These are phyloP conservation scores for Dittrichia graveolens DNA, from an alignment of 129 eudicot species.

Conservation along the genomic window DNA sequence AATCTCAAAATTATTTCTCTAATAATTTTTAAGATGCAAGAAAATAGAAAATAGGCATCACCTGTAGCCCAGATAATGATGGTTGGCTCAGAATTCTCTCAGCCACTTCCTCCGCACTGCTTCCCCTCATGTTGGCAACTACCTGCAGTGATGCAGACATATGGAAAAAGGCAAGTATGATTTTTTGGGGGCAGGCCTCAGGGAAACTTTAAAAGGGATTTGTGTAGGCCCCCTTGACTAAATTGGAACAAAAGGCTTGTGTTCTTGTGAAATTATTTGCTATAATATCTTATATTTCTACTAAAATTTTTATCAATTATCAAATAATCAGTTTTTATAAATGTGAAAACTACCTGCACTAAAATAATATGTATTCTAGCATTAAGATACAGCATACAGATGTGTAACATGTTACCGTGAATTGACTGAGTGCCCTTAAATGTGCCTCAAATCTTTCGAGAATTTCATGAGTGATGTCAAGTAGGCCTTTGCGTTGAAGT, in stretches of 20 bases:
- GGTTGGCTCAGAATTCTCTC: conserved; percentile 81
- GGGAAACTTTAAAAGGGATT: background rate
- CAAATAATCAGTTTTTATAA: no score
- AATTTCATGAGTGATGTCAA: conserved; percentile 79
- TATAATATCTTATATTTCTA: background rate
- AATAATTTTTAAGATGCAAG: background rate
- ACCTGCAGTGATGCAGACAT: conserved; percentile 46
- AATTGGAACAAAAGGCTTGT: no score
- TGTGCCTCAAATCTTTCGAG: conserved; percentile 99
- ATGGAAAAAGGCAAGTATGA: background rate
- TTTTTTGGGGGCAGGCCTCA: background rate
- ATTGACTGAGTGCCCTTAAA: conserved; percentile 78
- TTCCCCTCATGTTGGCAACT: conserved; percentile 95
- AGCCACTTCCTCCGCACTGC: conserved; percentile 91
- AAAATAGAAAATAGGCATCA: conserved; percentile 25
- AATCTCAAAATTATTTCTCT: background rate
- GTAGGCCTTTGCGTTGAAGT: conserved; percentile 67
- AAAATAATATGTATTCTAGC: background rate
- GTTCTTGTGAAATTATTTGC: background rate
- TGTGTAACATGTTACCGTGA: conserved; percentile 55
- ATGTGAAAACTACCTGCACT: background rate
- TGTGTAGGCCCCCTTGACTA: no score
- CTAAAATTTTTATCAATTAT: no score
- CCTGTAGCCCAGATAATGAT: conserved; percentile 88
- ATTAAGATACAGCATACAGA: conserved; percentile 1